Evolutionary conservation across 257 asterid genomes (phyloP).

Genomic region (Nemophila menziesii): DNA sequence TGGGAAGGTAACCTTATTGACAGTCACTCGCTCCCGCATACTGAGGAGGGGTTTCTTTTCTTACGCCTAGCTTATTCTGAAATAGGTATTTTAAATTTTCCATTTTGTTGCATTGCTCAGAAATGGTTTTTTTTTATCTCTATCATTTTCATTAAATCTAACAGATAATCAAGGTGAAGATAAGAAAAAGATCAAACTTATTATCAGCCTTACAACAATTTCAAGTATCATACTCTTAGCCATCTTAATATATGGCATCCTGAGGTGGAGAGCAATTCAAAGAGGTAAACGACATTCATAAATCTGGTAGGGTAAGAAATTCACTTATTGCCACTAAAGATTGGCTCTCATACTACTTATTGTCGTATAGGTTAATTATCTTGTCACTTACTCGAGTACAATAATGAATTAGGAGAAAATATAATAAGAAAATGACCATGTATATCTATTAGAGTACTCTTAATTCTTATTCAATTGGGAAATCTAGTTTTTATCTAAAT

Average conservation of each 20-base stretch:
- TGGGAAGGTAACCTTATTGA: constrained; percentile 20
- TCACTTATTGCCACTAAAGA: too few species aligned
- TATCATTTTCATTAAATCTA: too few species aligned
- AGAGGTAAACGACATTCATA: constrained; percentile 9
- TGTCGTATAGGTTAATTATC: too few species aligned
- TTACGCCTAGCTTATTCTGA: constrained; percentile 17
- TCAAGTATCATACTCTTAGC: constrained; percentile 3
- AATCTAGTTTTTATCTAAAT: too few species aligned
- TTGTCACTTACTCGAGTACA: too few species aligned
- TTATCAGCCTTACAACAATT: constrained; percentile 7
- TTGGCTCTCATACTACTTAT: too few species aligned
- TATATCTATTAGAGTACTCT: too few species aligned
- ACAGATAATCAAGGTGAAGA: constrained; percentile 11
- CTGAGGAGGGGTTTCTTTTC: constrained; percentile 14
- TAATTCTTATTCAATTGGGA: too few species aligned
- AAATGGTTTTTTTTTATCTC: neutral
- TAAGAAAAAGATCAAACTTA: neutral
- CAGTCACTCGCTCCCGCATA: constrained; percentile 12
- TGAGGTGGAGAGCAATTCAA: neutral
- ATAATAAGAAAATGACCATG: too few species aligned
- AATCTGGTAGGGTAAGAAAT: neutral
- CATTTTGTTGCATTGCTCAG: neutral
- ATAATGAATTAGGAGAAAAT: too few species aligned
- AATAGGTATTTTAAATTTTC: constrained; percentile 2
- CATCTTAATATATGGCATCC: constrained; percentile 2